Base-by-base conservation (phyloP, 2,329 filamentous ascomycete genomes). In the Ophidiomyces ophidiicola region DNA sequence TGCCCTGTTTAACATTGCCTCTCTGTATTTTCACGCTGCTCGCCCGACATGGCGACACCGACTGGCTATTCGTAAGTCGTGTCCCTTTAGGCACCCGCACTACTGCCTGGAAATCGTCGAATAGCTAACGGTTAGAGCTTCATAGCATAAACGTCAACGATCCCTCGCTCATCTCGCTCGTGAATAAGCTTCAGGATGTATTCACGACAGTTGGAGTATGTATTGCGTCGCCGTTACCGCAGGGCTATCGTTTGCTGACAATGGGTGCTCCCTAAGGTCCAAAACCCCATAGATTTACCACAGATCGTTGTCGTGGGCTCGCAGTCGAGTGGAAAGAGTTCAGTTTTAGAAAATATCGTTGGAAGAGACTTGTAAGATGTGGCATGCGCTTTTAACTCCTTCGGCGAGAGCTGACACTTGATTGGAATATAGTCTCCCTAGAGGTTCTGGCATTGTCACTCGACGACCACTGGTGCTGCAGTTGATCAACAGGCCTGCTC, bases 121-220 rank as follows among this genome's bases (percentile, higher is more conserved):
- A 48, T 25, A 39, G 30, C 33, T 47, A 23, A 43, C 36, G 26
- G 30, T 26, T 19, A 20, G 8, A 33, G 23, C 41, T 44, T 36
- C 45, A 51, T 48, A 80, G 76, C 52, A 78, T 80, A 61, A 81
- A 80, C 59, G 77, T 81, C 45, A 81, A 81, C 57, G 77, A 81
- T 54, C 77, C 77, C 18, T 69, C 69, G 48, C 68, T 81, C 52
- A 81, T 81, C 54, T 79, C 77, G 21, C 81, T 96, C 53, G 90
- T 98, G 61, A 98, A 98, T 72, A 96, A 93, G 71, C 79, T 98
- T 33, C 90, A 98, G 63, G 90, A 98, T 84, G 90, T 98, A 53
- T 98, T 98, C 61, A 81, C 88, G 46, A 96, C 90, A 29, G 90
- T 98, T 53, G 90, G 90, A 53, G 77, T 81, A 69, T 50, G 29